phyloP scores from a whole-genome alignment of 1,139 yeast genomes.

The Spencermartinsiella ligniputridi region DNA sequence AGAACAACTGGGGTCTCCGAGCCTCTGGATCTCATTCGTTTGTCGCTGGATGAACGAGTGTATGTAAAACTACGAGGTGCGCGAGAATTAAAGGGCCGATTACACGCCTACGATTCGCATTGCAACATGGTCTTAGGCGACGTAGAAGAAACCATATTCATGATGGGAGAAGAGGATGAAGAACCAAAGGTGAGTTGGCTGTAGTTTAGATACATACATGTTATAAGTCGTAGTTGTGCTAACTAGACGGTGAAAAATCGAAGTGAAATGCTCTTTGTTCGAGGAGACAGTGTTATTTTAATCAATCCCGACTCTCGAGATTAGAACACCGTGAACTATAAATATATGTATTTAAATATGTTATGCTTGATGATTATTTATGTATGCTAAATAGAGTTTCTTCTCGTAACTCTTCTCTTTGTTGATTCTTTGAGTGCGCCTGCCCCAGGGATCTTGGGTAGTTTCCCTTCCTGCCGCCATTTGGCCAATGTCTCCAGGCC shows the following conservation, averaged over 20 bases:
- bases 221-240: not conserved
- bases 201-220: not conserved
- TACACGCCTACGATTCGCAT: constrained; percentile 95
- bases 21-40: constrained; percentile 84
- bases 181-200: constrained; percentile 36
- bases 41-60: constrained; percentile 82
- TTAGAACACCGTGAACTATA: too few relatives aligned
- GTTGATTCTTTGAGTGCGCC: constrained; percentile 24
- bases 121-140: constrained; percentile 95
- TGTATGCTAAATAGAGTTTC: constrained; percentile 53
- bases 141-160: constrained; percentile 77
- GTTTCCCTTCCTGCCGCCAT: constrained; percentile 48
- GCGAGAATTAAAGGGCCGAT: constrained; percentile 81
- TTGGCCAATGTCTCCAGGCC: constrained; percentile 57
- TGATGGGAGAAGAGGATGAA: constrained; percentile 44
- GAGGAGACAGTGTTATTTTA: constrained; percentile 92
- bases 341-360: too few relatives aligned
- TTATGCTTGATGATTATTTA: not conserved
- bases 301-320: constrained; percentile 43
- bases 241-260: constrained; percentile 50
- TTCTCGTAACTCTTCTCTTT: constrained; percentile 39
- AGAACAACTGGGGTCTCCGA: constrained; percentile 41
- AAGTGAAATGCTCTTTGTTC: constrained; percentile 87
- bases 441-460: constrained; percentile 62
- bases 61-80: constrained; percentile 94